These are phyloP conservation scores for Phytophthora citricola DNA, from an alignment of 352 stramenopile species.

Conservation along the genomic window DNA sequence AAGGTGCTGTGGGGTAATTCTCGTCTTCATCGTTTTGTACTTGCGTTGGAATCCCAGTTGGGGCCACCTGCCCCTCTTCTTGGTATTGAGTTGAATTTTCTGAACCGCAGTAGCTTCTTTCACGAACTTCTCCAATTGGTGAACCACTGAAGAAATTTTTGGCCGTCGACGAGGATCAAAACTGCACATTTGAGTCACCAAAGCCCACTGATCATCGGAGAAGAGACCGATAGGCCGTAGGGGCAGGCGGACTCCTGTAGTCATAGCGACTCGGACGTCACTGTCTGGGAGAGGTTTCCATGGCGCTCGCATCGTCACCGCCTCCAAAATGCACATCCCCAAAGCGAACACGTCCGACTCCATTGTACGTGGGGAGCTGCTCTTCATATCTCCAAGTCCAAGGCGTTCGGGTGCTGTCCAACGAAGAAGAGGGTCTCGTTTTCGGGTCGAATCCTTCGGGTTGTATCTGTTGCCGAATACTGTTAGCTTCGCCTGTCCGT, in stretches of 20 bases:
- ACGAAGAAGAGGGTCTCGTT: slow-evolving; percentile 9
- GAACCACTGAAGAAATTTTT: slow-evolving; percentile 21
- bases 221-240: slow-evolving; percentile 15
- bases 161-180: slow-evolving; percentile 12
- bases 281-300: slow-evolving; percentile 16
- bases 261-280: slow-evolving; percentile 6
- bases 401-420: slow-evolving; percentile 26
- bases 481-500: slow-evolving; percentile 23
- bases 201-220: slow-evolving; percentile 18
- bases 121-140: slow-evolving; percentile 12
- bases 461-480: slow-evolving; percentile 9
- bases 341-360: slow-evolving; percentile 24
- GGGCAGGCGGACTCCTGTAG: slow-evolving; percentile 2
- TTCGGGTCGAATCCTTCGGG: not conserved
- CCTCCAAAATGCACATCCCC: slow-evolving; percentile 28
- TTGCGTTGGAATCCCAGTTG: too few relatives aligned
- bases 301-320: slow-evolving; percentile 15
- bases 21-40: too few relatives aligned
- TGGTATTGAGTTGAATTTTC: too few relatives aligned
- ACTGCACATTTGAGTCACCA: slow-evolving; percentile 23
- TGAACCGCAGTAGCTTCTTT: not conserved
- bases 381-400: slow-evolving; percentile 6
- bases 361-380: slow-evolving; percentile 1
- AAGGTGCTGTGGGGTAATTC: too few relatives aligned
- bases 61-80: too few relatives aligned